A percentile compares a stretch with the other conserved stretches of the same genome.
Evolutionary conservation across 2,329 filamentous ascomycete species (phyloP).

Genomic region (Ophiostoma fasciatum): DNA sequence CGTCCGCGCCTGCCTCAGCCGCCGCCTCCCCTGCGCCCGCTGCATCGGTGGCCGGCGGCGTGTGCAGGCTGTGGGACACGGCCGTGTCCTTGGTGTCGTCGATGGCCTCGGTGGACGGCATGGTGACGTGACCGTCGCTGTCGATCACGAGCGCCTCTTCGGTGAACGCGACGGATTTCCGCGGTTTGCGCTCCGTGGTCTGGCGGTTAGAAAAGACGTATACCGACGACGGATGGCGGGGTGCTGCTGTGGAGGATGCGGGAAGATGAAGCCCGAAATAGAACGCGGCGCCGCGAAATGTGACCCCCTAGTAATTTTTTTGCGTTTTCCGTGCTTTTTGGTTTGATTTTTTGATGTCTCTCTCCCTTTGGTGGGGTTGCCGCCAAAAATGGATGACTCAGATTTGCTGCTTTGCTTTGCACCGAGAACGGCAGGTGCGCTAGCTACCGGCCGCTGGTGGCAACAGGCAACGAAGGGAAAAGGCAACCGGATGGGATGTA

Average conservation of each 20-base stretch:
- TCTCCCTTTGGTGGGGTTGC: conserved; percentile 11
- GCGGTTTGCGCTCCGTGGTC: conserved; percentile 11
- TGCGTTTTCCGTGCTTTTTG: background rate
- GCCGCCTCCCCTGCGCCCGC: conserved; percentile 20
- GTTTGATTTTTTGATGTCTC: conserved; percentile 5
- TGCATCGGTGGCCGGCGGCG: conserved; percentile 41
- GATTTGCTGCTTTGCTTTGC: background rate
- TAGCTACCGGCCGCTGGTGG: background rate
- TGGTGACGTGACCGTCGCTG: conserved; percentile 72
- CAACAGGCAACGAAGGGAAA: no score
- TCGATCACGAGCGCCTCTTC: conserved; percentile 80
- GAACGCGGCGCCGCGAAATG: no score
- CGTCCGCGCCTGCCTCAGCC: conserved; percentile 36
- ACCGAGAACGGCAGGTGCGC: conserved; percentile 2
- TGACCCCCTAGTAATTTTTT: conserved; percentile 5
- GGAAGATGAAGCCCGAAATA: no score
- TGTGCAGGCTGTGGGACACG: conserved; percentile 61
- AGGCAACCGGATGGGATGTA: no score
- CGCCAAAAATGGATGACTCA: conserved; percentile 6
- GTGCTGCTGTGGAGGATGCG: no score
- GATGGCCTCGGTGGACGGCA: conserved; percentile 47
- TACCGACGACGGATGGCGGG: no score
- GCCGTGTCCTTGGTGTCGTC: conserved; percentile 69
- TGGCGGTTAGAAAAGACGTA: conserved; percentile 1
- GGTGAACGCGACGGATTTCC: conserved; percentile 84